Percentiles rank a stretch among this genome's conserved stretches.
These are phyloP conservation scores for Solanum hybrid DNA, from an alignment of 305 asterid genomes.

Conservation along the genomic window DNA sequence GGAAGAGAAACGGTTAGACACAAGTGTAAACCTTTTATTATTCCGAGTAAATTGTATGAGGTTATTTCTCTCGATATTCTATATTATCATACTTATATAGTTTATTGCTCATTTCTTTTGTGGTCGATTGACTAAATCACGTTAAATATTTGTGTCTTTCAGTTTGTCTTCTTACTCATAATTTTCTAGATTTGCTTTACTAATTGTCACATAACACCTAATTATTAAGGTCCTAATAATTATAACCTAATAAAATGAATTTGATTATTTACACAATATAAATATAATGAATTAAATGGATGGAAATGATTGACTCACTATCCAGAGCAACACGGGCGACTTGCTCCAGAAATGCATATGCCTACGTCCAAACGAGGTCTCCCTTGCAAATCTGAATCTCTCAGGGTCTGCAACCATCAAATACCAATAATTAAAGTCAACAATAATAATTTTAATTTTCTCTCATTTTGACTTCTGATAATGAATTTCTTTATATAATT, in stretches of 20 bases:
- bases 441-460: neutral
- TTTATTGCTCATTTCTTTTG: too few species aligned
- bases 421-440: neutral
- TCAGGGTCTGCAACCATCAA: slow-evolving; percentile 47
- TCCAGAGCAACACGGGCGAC: slow-evolving; percentile 61
- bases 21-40: neutral
- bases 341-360: slow-evolving; percentile 77
- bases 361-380: slow-evolving; percentile 76
- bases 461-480: neutral
- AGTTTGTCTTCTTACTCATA: too few species aligned
- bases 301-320: slow-evolving; percentile 23
- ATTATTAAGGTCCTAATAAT: neutral
- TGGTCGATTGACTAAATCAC: too few species aligned
- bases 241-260: neutral
- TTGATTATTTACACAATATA: neutral
- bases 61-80: neutral
- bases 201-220: neutral
- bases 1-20: neutral
- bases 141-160: neutral
- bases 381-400: slow-evolving; percentile 79
- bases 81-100: too few species aligned
- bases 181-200: neutral
- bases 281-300: neutral
- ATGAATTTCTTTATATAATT: neutral
- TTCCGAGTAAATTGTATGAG: neutral